These are phyloP conservation scores for Boletus holoroseus DNA, from an alignment of 1,284 basidiomycete genomes.

Conservation along the genomic window DNA sequence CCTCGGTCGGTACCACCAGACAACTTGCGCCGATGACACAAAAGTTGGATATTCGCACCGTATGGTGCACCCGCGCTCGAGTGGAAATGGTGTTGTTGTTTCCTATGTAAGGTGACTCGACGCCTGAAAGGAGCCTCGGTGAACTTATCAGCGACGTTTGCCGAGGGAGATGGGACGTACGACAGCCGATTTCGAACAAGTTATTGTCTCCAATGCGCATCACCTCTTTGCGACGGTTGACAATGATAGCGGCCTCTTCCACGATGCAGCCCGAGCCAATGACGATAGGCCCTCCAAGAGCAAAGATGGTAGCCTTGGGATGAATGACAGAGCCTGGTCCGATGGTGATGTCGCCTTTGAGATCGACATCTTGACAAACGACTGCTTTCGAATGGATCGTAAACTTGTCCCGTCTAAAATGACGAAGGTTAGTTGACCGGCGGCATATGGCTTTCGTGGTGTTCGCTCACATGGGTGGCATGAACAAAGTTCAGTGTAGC, in stretches of 20 bases:
- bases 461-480: conserved; percentile 29
- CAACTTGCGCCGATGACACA: conserved; percentile 81
- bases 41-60: conserved; percentile 69
- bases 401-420: conserved; percentile 64
- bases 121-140: conserved; percentile 45
- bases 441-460: neutral
- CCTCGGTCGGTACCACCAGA: conserved; percentile 66
- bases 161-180: conserved; percentile 43
- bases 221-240: conserved; percentile 80
- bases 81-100: conserved; percentile 82
- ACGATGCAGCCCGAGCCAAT: conserved; percentile 87
- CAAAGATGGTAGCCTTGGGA: conserved; percentile 87
- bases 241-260: conserved; percentile 84
- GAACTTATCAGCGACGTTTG: neutral
- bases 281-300: conserved; percentile 79
- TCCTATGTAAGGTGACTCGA: conserved; percentile 81
- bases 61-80: conserved; percentile 72
- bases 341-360: conserved; percentile 88
- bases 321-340: conserved; percentile 90
- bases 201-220: conserved; percentile 92
- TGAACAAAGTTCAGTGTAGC: conserved; percentile 8
- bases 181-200: conserved; percentile 87
- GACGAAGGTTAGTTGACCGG: neutral
- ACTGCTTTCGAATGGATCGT: conserved; percentile 78
- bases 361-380: conserved; percentile 82